Evolutionary conservation across 345 rosid genomes (phyloP).

Genomic region (Populus ilicifolia): DNA sequence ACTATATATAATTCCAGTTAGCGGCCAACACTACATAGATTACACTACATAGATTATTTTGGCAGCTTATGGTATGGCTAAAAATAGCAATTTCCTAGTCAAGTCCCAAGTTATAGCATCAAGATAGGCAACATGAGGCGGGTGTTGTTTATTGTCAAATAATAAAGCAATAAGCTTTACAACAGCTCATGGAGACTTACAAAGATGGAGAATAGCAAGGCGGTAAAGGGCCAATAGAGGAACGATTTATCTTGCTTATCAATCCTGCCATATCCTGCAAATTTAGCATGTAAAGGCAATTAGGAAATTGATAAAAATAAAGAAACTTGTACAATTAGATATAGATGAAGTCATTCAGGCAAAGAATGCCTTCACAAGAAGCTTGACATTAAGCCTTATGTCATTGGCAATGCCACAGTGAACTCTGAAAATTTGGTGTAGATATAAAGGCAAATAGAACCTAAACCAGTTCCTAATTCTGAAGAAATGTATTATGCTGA

Average conservation of each 20-base stretch:
- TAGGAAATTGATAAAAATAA: conserved; percentile 3
- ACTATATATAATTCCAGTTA: not conserved
- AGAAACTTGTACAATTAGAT: not conserved
- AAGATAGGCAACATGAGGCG: not conserved
- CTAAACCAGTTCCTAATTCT: not conserved
- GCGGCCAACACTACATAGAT: not conserved
- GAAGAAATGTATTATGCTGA: not conserved
- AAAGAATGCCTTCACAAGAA: conserved; percentile 3
- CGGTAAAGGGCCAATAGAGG: conserved; percentile 94
- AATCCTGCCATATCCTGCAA: conserved; percentile 98
- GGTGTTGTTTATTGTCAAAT: not conserved
- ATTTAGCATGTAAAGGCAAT: conserved; percentile 17
- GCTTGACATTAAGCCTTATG: not conserved
- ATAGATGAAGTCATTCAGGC: not conserved
- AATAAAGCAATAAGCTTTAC: conserved; percentile 4
- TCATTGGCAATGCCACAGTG: not conserved
- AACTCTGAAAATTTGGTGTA: not conserved
- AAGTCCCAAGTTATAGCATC: not conserved
- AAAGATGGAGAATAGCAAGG: conserved; percentile 87
- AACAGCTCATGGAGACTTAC: conserved; percentile 45
- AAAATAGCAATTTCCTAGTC: not conserved
- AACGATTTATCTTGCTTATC: conserved; percentile 96
- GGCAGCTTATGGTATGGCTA: not conserved
- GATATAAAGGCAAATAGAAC: not conserved
- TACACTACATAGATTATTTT: not conserved